Evolutionary conservation across 306 rosid species (phyloP).

Genomic region (Quercus cerris): DNA sequence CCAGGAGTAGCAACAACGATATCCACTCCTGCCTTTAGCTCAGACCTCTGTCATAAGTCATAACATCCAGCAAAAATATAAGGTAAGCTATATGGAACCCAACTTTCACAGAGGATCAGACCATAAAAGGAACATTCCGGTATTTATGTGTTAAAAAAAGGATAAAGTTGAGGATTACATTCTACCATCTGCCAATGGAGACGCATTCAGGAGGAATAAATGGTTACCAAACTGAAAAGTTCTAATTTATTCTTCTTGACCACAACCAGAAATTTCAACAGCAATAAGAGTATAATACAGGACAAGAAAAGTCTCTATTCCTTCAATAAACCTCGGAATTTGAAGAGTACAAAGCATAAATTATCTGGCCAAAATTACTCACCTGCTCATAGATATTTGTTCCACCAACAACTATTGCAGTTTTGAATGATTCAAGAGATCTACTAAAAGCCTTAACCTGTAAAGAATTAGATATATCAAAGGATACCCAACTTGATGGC

Average conservation of each 20-base stretch:
- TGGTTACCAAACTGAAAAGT: neutral
- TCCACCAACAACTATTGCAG: slow-evolving; percentile 90
- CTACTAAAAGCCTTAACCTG: slow-evolving; percentile 89
- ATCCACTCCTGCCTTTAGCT: slow-evolving; percentile 78
- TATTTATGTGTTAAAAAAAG: neutral
- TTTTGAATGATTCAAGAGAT: slow-evolving; percentile 67
- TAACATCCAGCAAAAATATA: slow-evolving; percentile 20
- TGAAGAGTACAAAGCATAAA: slow-evolving; percentile 1
- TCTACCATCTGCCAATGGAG: neutral
- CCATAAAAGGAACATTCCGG: neutral
- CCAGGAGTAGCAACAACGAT: slow-evolving; percentile 89
- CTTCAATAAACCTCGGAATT: slow-evolving; percentile 5
- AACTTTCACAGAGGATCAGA: neutral
- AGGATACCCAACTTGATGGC: slow-evolving; percentile 16
- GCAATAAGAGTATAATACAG: neutral
- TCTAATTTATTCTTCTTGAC: neutral
- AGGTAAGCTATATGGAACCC: neutral
- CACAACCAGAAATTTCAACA: slow-evolving; percentile 1
- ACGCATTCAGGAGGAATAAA: neutral
- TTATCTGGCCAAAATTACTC: slow-evolving; percentile 17
- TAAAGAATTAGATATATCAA: slow-evolving; percentile 22
- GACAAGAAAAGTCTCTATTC: neutral
- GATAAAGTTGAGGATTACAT: neutral
- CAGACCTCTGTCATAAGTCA: slow-evolving; percentile 59
- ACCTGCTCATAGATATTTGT: slow-evolving; percentile 84